These are phyloP conservation scores for Suillus variegatus DNA, from an alignment of 768 basidiomycete genomes.

Conservation along the genomic window DNA sequence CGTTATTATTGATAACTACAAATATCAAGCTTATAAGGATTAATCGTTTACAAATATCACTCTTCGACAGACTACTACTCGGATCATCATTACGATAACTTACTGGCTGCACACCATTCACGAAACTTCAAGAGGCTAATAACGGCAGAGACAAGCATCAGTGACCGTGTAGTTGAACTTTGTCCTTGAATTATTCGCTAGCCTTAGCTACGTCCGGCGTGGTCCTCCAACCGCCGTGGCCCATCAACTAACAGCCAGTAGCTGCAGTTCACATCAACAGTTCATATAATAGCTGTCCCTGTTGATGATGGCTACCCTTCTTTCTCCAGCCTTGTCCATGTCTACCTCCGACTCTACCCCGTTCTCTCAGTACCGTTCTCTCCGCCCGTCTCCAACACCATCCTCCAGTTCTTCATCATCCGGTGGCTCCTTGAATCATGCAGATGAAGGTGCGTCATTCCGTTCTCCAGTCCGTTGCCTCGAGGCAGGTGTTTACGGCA, in stretches of 20 bases:
- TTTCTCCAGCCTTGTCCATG: slow-evolving; percentile 4
- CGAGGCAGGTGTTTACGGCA: slow-evolving; percentile 32
- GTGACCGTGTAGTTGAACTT: background rate
- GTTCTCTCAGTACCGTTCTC: slow-evolving; percentile 34
- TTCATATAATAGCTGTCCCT: background rate
- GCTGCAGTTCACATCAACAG: background rate
- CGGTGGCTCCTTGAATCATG: slow-evolving; percentile 51
- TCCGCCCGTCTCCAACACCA: slow-evolving; percentile 29
- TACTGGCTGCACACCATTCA: background rate
- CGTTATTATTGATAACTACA: background rate
- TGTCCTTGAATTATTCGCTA: background rate
- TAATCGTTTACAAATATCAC: background rate
- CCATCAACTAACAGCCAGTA: background rate
- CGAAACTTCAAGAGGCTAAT: background rate
- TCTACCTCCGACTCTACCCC: slow-evolving; percentile 31
- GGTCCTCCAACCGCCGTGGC: background rate
- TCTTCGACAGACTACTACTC: background rate
- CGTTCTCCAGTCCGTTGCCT: slow-evolving; percentile 11
- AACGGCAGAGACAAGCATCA: background rate
- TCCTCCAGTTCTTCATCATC: slow-evolving; percentile 48
- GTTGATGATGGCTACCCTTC: background rate
- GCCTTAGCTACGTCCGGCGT: background rate
- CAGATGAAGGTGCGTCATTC: slow-evolving; percentile 61
- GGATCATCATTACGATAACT: background rate
- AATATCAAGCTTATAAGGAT: background rate